Evolutionary conservation across 257 asterid species (phyloP), one percentile per base, ranked within the genome.

Genomic region (Misopates orontium): DNA sequence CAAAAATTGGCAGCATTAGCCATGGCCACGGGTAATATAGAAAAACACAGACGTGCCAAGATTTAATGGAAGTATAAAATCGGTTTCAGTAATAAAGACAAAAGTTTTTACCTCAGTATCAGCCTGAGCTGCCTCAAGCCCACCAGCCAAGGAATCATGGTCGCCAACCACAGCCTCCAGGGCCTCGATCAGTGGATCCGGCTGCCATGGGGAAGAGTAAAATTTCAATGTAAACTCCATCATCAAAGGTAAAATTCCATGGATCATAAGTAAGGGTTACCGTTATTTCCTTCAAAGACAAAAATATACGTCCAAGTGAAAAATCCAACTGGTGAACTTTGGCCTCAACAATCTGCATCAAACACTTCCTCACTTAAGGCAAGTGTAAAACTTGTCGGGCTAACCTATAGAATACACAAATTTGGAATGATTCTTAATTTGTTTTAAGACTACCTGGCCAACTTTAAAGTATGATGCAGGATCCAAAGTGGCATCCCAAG

Each of bases 401-500:
- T 28, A 32, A 41, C 58, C 22, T 21, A 64, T 60, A 28, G 25
- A 68, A 50, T 51, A 42, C 17, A 44, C 32, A 15, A 18, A 1
- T 32, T 11, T 16, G 49, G 12, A 22, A 21, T 13, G 5, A 20
- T 17, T 39, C 36, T 54, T 55, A 54, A 57, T 44, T 31, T 49
- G 49, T 18, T 40, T n/a, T 66, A 48, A 4, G 64, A 64, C 62
- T 84, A 84, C 97, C 97, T 93, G 96, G 23, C 97, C 97, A 60
- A 90, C 86, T 90, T 89, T 85, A 66, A 87, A 93, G 76, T 79
- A 80, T 10, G 96, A 77, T 50, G 77, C 81, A 67, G 94, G 96
- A 82, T 93, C 95, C 79, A 93, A 79, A 56, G 95, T 93, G 65
- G 94, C 79, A 71, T 87, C 97, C 98, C 98, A 93, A 2, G 98